These are phyloP conservation scores for Microthyrium microscopicum DNA, from an alignment of 2,329 filamentous ascomycete species.

Conservation along the genomic window DNA sequence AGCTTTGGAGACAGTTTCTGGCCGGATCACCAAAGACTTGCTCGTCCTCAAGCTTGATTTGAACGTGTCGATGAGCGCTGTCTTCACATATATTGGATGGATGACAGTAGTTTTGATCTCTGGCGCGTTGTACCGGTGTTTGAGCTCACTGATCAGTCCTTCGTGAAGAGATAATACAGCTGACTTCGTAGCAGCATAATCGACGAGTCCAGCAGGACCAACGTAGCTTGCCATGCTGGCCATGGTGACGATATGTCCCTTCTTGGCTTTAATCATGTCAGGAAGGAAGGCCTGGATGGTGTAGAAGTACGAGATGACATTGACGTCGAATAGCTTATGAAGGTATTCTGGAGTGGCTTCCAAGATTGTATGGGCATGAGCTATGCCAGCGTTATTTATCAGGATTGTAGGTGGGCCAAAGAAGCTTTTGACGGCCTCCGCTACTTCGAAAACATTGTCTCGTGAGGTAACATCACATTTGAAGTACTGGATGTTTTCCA, in stretches of 20 bases:
- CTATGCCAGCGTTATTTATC: slow-evolving; percentile 35
- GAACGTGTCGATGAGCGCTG: slow-evolving; percentile 25
- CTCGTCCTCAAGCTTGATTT: slow-evolving; percentile 9
- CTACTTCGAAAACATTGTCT: slow-evolving; percentile 27
- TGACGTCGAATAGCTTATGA: slow-evolving; percentile 34
- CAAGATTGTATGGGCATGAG: slow-evolving; percentile 29
- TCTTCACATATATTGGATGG: slow-evolving; percentile 31
- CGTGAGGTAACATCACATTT: slow-evolving; percentile 32
- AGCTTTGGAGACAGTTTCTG: slow-evolving; percentile 27
- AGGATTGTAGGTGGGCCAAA: slow-evolving; percentile 30
- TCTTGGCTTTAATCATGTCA: slow-evolving; percentile 31
- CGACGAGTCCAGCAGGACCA: slow-evolving; percentile 29
- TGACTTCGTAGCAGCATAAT: slow-evolving; percentile 36
- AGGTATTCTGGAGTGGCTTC: slow-evolving; percentile 27
- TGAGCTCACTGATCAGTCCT: slow-evolving; percentile 16
- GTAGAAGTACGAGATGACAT: slow-evolving; percentile 34
- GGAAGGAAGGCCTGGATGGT: slow-evolving; percentile 36
- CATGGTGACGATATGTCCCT: slow-evolving; percentile 40
- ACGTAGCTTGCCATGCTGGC: slow-evolving; percentile 37
- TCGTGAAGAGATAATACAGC: slow-evolving; percentile 38
- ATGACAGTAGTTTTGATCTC: slow-evolving; percentile 11
- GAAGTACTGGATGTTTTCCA: slow-evolving; percentile 18
- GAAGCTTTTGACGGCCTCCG: slow-evolving; percentile 20
- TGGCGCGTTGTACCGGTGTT: slow-evolving; percentile 16
- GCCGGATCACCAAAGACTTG: slow-evolving; percentile 14